Conservation (phyloP, 805 yeast species). For the Pichia paraexigua region DNA sequence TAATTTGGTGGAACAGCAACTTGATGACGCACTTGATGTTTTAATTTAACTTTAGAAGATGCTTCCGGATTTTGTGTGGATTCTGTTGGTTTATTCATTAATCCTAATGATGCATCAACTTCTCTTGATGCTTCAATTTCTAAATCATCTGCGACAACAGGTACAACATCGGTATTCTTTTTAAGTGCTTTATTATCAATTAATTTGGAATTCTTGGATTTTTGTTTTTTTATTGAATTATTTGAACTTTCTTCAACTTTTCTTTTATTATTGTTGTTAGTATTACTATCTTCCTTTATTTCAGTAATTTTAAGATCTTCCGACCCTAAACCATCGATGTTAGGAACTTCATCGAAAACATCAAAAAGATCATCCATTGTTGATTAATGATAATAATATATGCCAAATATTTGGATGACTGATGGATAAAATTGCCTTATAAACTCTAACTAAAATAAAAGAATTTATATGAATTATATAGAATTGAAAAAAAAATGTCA, state of each 20-base stretch:
- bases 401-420: neutral
- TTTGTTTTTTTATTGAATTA: conserved; percentile 16
- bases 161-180: conserved; percentile 30
- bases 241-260: conserved; percentile 12
- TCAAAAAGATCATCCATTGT: conserved; percentile 49
- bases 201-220: conserved; percentile 26
- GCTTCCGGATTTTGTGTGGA: neutral
- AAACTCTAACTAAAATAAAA: no score
- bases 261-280: neutral
- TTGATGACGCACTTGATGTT: conserved; percentile 95
- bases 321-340: conserved; percentile 21
- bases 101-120: conserved; percentile 74
- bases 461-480: neutral
- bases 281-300: neutral
- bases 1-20: conserved; percentile 93
- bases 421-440: no score
- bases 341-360: conserved; percentile 50
- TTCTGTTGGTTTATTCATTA: conserved; percentile 31
- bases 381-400: neutral
- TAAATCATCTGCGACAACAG: conserved; percentile 78
- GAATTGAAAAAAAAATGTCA: neutral
- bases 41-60: conserved; percentile 33
- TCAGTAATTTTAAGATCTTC: conserved; percentile 1
- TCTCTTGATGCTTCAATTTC: conserved; percentile 88
- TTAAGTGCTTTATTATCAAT: conserved; percentile 32